A percentile compares a stretch with the other conserved stretches of the same genome.
Evolutionary conservation across 2,329 filamentous ascomycete species (phyloP).

Genomic region (Orbilia blumenaviensis): DNA sequence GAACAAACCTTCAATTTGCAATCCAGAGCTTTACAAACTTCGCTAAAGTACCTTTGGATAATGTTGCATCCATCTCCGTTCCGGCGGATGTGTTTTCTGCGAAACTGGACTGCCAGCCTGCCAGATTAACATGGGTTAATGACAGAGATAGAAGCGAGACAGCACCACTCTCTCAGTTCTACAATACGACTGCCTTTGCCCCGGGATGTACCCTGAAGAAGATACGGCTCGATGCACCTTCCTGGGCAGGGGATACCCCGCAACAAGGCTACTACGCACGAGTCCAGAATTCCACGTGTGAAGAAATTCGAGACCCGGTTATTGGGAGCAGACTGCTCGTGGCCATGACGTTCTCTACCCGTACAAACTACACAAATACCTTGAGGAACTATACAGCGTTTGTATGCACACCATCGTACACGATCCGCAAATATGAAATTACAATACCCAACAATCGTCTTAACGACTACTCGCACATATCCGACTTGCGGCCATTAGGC

Average conservation of each 20-base stretch:
- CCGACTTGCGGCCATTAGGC: conserved; percentile 6
- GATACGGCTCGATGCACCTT: conserved; percentile 34
- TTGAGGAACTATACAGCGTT: conserved; percentile 43
- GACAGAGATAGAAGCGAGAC: conserved; percentile 24
- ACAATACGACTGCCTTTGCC: conserved; percentile 39
- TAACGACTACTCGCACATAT: conserved; percentile 35
- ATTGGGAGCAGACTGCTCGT: conserved; percentile 23
- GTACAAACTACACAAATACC: conserved; percentile 34
- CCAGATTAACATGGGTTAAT: conserved; percentile 32
- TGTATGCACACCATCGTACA: conserved; percentile 35
- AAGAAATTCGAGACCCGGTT: conserved; percentile 33
- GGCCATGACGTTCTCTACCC: conserved; percentile 43
- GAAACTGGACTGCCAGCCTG: conserved; percentile 35
- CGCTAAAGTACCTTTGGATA: conserved; percentile 17
- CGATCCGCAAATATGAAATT: conserved; percentile 13
- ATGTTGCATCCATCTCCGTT: conserved; percentile 36
- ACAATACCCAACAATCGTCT: conserved; percentile 13
- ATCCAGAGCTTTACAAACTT: conserved; percentile 34
- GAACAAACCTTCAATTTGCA: conserved; percentile 38
- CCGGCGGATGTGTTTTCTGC: conserved; percentile 35
- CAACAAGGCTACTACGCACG: conserved; percentile 40
- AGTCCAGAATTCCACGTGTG: conserved; percentile 42
- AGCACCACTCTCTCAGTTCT: conserved; percentile 42
- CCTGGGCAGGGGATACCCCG: conserved; percentile 27
- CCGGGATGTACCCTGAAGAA: conserved; percentile 35